Conservation (phyloP, 257 asterid species). For the Hygrophila difformis region DNA sequence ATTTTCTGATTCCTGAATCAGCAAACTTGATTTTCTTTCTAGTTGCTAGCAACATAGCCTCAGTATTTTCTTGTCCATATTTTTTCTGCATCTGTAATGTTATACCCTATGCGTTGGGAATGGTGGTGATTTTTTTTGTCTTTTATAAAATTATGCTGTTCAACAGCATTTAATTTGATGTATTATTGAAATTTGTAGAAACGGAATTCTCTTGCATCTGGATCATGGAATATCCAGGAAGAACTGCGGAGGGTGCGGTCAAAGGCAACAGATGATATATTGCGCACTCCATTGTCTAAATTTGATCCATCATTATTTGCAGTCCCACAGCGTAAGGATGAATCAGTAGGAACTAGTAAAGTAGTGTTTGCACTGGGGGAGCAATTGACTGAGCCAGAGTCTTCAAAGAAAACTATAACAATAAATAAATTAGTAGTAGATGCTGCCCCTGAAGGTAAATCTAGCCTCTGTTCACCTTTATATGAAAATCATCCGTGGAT, state of each 20-base stretch:
- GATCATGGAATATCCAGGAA: conserved; percentile 81
- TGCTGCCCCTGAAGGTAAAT: conserved; percentile 38
- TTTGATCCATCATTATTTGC: conserved; percentile 33
- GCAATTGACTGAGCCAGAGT: conserved; percentile 21
- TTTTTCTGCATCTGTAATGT: conserved; percentile 1
- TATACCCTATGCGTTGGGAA: neutral
- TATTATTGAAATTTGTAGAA: conserved; percentile 35
- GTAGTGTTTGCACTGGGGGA: conserved; percentile 21
- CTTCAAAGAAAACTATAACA: conserved; percentile 19
- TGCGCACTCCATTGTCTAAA: conserved; percentile 43
- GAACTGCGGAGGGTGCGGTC: conserved; percentile 71
- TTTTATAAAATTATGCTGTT: conserved; percentile 6
- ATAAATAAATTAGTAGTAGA: conserved; percentile 23
- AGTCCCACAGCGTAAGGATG: conserved; percentile 20
- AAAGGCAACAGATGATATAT: conserved; percentile 68
- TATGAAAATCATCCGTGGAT: conserved; percentile 1
- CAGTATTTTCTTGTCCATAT: neutral
- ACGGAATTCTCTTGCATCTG: conserved; percentile 55
- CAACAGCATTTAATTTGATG: conserved; percentile 8
- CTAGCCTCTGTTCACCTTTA: conserved; percentile 13
- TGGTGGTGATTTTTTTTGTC: neutral
- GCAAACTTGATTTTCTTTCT: conserved; percentile 3
- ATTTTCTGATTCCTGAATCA: conserved; percentile 10
- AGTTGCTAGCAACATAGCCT: conserved; percentile 3
- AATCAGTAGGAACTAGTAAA: conserved; percentile 25